Evolutionary conservation across 2,329 filamentous ascomycete species (phyloP).

Genomic region (Colletotrichum chlorophyti): DNA sequence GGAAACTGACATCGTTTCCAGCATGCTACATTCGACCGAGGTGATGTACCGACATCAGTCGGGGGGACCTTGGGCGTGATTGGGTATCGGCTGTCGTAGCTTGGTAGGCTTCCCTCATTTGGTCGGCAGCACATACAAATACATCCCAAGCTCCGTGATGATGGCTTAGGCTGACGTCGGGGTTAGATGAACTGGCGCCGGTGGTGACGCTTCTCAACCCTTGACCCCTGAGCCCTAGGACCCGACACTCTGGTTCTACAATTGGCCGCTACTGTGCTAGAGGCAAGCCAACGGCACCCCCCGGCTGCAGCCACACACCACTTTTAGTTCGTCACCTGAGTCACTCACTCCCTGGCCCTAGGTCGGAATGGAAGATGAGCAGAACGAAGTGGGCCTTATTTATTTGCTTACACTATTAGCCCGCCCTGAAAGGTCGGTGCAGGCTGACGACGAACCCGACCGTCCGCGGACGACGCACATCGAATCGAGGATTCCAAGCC

Average conservation of each 20-base stretch:
- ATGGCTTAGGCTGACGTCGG: slow-evolving; percentile 26
- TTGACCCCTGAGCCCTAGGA: slow-evolving; percentile 23
- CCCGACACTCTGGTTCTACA: slow-evolving; percentile 26
- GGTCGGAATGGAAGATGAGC: slow-evolving; percentile 9
- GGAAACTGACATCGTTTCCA: slow-evolving; percentile 10
- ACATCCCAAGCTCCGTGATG: slow-evolving; percentile 12
- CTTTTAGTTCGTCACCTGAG: slow-evolving; percentile 22
- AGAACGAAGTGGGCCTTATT: slow-evolving; percentile 5
- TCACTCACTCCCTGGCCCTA: slow-evolving; percentile 8
- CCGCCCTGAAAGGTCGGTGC: too few species aligned
- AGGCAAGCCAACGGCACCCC: slow-evolving; percentile 13
- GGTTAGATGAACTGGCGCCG: slow-evolving; percentile 21
- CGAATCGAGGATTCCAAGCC: neutral
- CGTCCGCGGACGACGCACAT: neutral
- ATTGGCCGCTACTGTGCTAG: slow-evolving; percentile 9
- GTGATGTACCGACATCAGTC: too few species aligned
- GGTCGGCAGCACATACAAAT: slow-evolving; percentile 20
- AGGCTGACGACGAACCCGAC: slow-evolving; percentile 3
- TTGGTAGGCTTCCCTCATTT: slow-evolving; percentile 16
- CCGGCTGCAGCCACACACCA: slow-evolving; percentile 19
- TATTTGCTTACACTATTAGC: neutral
- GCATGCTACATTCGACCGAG: slow-evolving; percentile 8
- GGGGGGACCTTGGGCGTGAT: neutral
- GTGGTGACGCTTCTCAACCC: slow-evolving; percentile 22
- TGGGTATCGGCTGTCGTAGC: slow-evolving; percentile 15